Evolutionary conservation across 768 basidiomycete species (phyloP).

Genomic region (Podaxis sp.): DNA sequence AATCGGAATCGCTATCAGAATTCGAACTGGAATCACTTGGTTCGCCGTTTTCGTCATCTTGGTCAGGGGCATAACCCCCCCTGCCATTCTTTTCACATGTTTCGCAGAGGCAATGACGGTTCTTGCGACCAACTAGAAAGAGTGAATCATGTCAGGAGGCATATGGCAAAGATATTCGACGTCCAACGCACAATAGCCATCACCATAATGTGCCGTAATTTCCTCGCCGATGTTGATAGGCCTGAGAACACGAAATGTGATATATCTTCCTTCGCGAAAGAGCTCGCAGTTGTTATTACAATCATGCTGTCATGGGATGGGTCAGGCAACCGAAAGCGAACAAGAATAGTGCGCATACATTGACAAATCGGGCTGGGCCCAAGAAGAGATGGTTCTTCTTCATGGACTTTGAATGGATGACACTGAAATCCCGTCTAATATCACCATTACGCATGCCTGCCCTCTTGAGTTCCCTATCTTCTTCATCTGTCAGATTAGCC

Average conservation of each 20-base stretch:
- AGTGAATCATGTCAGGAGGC: slow-evolving; percentile 16
- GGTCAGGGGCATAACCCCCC: slow-evolving; percentile 71
- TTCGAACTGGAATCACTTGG: slow-evolving; percentile 25
- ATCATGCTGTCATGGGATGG: slow-evolving; percentile 61
- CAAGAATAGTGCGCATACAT: slow-evolving; percentile 52
- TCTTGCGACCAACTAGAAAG: slow-evolving; percentile 39
- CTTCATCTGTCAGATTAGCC: slow-evolving; percentile 84
- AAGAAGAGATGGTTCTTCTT: slow-evolving; percentile 91
- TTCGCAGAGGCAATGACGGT: slow-evolving; percentile 71
- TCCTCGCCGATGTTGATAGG: slow-evolving; percentile 81
- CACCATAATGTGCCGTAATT: slow-evolving; percentile 88
- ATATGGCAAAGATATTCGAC: not conserved
- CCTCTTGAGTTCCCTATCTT: slow-evolving; percentile 83
- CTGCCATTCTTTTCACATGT: slow-evolving; percentile 77
- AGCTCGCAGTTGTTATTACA: slow-evolving; percentile 89
- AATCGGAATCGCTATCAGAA: slow-evolving; percentile 52
- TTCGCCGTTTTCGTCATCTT: slow-evolving; percentile 47
- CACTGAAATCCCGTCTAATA: slow-evolving; percentile 86
- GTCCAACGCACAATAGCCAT: slow-evolving; percentile 77
- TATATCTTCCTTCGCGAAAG: slow-evolving; percentile 85
- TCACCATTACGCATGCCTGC: slow-evolving; percentile 75
- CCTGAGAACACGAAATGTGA: slow-evolving; percentile 83
- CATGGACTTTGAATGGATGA: slow-evolving; percentile 88
- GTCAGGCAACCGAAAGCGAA: slow-evolving; percentile 24
- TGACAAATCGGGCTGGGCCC: slow-evolving; percentile 90